Conservation (phyloP, 768 basidiomycete genomes). For the Lactarius deliciosus region DNA sequence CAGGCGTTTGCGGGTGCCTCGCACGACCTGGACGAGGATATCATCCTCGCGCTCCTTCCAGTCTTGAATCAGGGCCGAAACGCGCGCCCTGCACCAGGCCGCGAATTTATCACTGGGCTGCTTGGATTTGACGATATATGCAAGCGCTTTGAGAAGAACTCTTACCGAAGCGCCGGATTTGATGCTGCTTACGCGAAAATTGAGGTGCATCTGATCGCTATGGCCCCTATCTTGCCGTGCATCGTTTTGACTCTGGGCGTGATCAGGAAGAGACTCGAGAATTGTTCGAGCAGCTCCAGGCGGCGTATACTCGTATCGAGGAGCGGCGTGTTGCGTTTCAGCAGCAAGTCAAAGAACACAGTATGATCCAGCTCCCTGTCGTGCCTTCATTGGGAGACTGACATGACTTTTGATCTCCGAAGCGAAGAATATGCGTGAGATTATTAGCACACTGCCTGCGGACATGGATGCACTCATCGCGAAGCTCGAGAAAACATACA, state of each 20-base stretch:
- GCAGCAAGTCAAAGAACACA: conserved; percentile 17
- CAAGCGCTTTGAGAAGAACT: conserved; percentile 20
- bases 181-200: conserved; percentile 13
- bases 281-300: conserved; percentile 13
- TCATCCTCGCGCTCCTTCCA: conserved; percentile 3
- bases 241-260: background rate
- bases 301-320: conserved; percentile 10
- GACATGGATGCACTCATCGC: conserved; percentile 13
- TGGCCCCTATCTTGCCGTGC: background rate
- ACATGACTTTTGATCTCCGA: no score
- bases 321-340: conserved; percentile 5
- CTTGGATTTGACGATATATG: conserved; percentile 24
- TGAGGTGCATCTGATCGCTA: conserved; percentile 6
- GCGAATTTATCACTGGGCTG: conserved; percentile 13
- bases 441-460: conserved; percentile 8
- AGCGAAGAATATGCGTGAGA: conserved; percentile 24
- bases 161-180: conserved; percentile 1
- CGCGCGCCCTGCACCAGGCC: conserved; percentile 15
- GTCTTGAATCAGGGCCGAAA: background rate
- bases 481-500: conserved; percentile 9
- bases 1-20: conserved; percentile 21
- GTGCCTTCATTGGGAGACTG: background rate
- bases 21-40: conserved; percentile 6
- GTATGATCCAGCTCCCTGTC: background rate
- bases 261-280: conserved; percentile 6